Base-by-base conservation (phyloP, 768 basidiomycete species). In the Pulveroboletus frians region DNA sequence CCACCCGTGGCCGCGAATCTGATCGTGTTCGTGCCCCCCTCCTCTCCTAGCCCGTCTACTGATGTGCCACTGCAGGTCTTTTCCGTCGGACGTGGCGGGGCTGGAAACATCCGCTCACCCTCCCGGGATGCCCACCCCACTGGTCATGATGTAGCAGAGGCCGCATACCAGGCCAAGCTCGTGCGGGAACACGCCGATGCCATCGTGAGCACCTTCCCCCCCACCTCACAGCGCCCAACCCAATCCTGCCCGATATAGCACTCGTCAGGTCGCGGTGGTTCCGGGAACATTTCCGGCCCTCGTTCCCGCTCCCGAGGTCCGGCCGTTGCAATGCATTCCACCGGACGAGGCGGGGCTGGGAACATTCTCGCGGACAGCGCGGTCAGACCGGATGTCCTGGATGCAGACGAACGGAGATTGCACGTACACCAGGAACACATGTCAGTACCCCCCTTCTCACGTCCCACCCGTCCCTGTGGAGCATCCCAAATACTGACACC, bases 41-140 rank as follows among this genome's bases (percentile, higher is more conserved):
- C 9, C 17, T 17, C 9, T 39, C 15, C 21, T 9, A n/a, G 7
- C 47, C 36, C 15, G 41, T 18, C 31, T 23, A 14, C 32, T 49
- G 26, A 52, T 32, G 11, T 3, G 3, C 35, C 6, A 5, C 39
- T n/a, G n/a, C 31, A 55, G 56, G n/a, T 55, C 54, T 72, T 69
- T 54, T 82, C 80, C 17, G 76, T 77, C 37, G 92, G 92, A 10
- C 81, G 90, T 43, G 91, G 92, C 23, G 92, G 92, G 14, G 78
- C 78, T 8, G 92, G 91, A 9, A 94, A 94, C 74, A 82, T 93
- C 43, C 82, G 87, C 49, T 85, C 88, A 2, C 83, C 83, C 1
- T 88, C 88, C 20, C 78, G 82, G 31, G 83, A 81, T 45, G 43
- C 66, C 6, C 58, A 57, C 15, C 50, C 64, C 13, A 68, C 69